Evolutionary conservation across 495 filamentous ascomycete species (phyloP).

Genomic region (Xylaria acuta): DNA sequence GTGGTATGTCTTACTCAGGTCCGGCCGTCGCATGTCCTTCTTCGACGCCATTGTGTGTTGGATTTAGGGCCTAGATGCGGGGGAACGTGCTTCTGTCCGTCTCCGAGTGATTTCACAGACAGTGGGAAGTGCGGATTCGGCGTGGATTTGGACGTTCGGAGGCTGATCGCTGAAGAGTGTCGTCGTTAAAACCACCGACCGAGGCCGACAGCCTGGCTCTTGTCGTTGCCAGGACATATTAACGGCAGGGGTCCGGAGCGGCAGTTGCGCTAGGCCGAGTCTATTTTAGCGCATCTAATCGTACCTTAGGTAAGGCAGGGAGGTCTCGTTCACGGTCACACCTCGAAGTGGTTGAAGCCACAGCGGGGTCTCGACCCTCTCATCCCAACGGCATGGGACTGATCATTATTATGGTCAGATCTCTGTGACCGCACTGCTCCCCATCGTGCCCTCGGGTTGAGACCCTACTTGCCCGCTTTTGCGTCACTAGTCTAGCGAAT

Average conservation of each 20-base stretch:
- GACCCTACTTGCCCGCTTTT: neutral
- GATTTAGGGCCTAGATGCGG: constrained; percentile 1
- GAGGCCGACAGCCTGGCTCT: constrained; percentile 1
- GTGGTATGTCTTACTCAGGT: constrained; percentile 68
- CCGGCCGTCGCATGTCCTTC: constrained; percentile 86
- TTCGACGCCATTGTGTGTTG: constrained; percentile 66
- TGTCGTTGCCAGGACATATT: neutral
- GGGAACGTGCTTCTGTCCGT: neutral
- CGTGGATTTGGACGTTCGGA: neutral
- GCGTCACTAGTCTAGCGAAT: neutral
- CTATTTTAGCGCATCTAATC: neutral
- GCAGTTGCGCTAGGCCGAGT: constrained; percentile 1
- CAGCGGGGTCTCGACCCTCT: constrained; percentile 2
- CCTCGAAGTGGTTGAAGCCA: neutral
- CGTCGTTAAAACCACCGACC: constrained; percentile 5
- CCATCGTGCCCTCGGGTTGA: neutral
- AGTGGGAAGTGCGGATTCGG: neutral
- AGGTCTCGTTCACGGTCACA: neutral
- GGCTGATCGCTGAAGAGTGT: constrained; percentile 6
- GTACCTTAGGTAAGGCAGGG: neutral
- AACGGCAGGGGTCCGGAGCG: constrained; percentile 6
- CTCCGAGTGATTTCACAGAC: neutral
- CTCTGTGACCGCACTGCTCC: neutral
- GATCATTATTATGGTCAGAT: constrained; percentile 1
- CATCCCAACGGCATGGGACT: constrained; percentile 20